Evolutionary conservation across 306 rosid genomes (phyloP).

Genomic region (Ceratonia siliqua): DNA sequence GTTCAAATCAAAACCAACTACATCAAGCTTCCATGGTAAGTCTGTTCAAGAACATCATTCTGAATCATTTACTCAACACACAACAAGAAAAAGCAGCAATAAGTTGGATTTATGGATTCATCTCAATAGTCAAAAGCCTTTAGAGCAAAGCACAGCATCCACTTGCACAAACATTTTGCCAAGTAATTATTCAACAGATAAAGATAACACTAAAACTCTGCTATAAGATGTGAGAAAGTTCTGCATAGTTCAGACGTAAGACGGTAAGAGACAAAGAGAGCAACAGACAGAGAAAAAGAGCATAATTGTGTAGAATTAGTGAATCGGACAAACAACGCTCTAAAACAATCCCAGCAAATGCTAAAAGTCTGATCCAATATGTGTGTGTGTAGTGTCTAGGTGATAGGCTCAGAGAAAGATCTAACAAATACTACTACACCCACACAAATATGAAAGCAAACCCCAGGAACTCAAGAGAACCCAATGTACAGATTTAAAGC

Average conservation of each 20-base stretch:
- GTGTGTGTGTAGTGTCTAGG: background rate
- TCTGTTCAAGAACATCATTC: slow-evolving; percentile 16
- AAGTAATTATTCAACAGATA: slow-evolving; percentile 1
- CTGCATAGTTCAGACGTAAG: no score
- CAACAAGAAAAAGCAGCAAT: background rate
- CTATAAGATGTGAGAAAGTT: background rate
- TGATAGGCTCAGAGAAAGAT: background rate
- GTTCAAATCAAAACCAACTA: slow-evolving; percentile 1
- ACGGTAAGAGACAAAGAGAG: background rate
- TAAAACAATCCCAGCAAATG: background rate
- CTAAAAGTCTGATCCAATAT: background rate
- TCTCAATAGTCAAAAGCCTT: background rate
- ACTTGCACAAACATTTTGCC: background rate
- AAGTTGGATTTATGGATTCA: background rate
- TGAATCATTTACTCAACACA: slow-evolving; percentile 12
- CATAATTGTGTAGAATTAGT: background rate
- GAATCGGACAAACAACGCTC: background rate
- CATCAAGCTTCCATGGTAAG: slow-evolving; percentile 11
- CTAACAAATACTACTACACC: background rate
- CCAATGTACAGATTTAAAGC: no score
- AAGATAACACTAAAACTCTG: background rate
- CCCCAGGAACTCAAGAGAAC: background rate
- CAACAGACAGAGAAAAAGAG: background rate
- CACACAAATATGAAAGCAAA: background rate
- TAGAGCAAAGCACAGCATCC: background rate